These are phyloP conservation scores for Cutaneotrichosporon sp. DNA, from an alignment of 1,284 basidiomycete species.

Conservation along the genomic window DNA sequence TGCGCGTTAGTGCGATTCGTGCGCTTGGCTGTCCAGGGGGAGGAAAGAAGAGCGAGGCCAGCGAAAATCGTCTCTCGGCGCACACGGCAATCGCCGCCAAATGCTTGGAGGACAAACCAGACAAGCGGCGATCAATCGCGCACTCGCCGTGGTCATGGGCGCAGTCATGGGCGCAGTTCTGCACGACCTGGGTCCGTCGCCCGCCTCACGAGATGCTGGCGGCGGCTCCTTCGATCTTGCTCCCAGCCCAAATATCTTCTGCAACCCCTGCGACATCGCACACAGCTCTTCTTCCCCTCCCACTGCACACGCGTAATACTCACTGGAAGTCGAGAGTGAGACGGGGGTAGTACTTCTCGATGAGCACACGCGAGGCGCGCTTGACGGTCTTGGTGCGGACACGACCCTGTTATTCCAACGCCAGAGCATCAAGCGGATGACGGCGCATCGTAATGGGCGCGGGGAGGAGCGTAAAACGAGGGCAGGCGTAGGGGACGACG, in stretches of 20 bases:
- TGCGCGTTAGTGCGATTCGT: conserved; percentile 18
- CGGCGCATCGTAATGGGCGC: neutral
- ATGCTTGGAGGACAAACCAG: no score
- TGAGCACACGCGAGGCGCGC: conserved; percentile 97
- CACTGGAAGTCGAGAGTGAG: conserved; percentile 90
- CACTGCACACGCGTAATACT: conserved; percentile 21
- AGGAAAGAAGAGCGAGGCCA: neutral
- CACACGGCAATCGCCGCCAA: no score
- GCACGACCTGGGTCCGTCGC: no score
- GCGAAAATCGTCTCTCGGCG: no score
- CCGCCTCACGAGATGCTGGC: no score
- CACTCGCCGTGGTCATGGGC: no score
- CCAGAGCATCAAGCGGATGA: neutral
- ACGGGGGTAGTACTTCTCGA: conserved; percentile 99
- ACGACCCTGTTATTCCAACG: conserved; percentile 66
- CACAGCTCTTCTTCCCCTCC: neutral
- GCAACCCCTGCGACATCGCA: no score
- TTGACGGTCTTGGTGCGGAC: conserved; percentile 99
- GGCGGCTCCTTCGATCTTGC: no score
- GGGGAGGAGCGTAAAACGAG: conserved; percentile 5
- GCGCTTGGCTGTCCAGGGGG: neutral
- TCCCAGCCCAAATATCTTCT: no score
- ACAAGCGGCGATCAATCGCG: no score
- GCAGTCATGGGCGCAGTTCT: neutral
- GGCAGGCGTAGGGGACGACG: neutral